These are phyloP conservation scores for Trichoderma oligosporum DNA, from an alignment of 2,329 filamentous ascomycete genomes.

Conservation along the genomic window DNA sequence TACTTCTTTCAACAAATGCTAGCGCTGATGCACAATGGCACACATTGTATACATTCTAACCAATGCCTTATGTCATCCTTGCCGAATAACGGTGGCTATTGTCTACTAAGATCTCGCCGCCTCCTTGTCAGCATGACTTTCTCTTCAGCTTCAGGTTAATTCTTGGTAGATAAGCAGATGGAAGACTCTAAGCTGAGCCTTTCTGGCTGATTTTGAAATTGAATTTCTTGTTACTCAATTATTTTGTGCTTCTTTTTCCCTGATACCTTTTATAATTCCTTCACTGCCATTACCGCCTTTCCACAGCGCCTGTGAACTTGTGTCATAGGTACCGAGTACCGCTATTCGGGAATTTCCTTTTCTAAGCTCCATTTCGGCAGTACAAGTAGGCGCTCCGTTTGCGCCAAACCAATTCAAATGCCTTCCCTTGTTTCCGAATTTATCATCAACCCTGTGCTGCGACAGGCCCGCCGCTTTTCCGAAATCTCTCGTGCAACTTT, in stretches of 20 bases:
- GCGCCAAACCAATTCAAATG: conserved; percentile 41
- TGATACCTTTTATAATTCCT: neutral
- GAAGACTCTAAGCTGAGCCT: neutral
- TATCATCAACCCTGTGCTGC: conserved; percentile 62
- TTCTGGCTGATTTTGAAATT: neutral
- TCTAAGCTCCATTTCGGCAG: conserved; percentile 3
- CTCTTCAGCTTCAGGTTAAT: neutral
- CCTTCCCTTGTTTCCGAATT: conserved; percentile 62
- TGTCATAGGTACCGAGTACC: too few relatives aligned
- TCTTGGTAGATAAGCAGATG: conserved; percentile 2
- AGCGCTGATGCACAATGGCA: neutral
- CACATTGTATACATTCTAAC: neutral
- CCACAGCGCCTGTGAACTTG: neutral
- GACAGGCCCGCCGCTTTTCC: conserved; percentile 63
- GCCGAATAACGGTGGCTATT: conserved; percentile 4
- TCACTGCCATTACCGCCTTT: conserved; percentile 9
- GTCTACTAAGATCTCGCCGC: conserved; percentile 1
- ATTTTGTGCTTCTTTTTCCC: neutral
- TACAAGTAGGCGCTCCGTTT: conserved; percentile 7
- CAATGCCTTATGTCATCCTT: conserved; percentile 22
- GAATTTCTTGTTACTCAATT: neutral
- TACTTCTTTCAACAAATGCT: too few relatives aligned
- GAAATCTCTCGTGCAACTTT: conserved; percentile 43
- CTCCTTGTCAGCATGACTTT: neutral
- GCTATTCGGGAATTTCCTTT: neutral